Conservation (phyloP, 2,329 filamentous ascomycete species). For the Septoria linicola region DNA sequence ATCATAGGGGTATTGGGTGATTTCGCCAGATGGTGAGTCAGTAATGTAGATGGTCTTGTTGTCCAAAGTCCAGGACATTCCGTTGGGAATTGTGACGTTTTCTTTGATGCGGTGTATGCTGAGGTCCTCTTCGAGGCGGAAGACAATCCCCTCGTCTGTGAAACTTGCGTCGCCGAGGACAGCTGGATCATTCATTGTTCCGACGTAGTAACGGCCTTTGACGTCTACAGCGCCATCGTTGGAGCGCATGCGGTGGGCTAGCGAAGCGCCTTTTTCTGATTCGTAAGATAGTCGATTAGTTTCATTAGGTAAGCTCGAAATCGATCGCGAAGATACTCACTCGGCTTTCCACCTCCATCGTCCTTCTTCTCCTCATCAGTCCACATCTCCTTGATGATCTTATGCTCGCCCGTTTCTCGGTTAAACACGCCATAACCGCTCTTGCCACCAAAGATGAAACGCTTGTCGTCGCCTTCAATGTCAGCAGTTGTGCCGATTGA, state of each 20-base stretch:
- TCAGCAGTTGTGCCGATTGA: constrained; percentile 68
- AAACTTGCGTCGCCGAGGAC: constrained; percentile 29
- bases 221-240: constrained; percentile 81
- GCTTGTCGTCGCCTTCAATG: constrained; percentile 63
- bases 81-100: constrained; percentile 75
- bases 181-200: constrained; percentile 79
- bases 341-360: constrained; percentile 32
- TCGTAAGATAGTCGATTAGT: too few relatives aligned
- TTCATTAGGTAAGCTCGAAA: too few relatives aligned
- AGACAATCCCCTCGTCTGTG: constrained; percentile 59
- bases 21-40: constrained; percentile 68
- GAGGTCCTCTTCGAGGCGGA: constrained; percentile 66
- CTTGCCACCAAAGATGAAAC: constrained; percentile 75
- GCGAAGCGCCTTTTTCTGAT: constrained; percentile 15
- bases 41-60: constrained; percentile 77
- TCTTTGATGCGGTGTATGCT: constrained; percentile 58
- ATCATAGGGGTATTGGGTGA: constrained; percentile 75
- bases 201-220: constrained; percentile 79
- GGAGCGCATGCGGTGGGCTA: constrained; percentile 54
- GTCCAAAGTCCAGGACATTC: constrained; percentile 75
- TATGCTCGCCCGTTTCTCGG: constrained; percentile 55
- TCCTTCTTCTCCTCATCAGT: constrained; percentile 46
- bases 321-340: constrained; percentile 20
- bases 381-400: constrained; percentile 60
- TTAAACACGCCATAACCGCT: constrained; percentile 78